Conservation (phyloP, 2,329 filamentous ascomycete genomes). For the Tricladium varicosporioides region DNA sequence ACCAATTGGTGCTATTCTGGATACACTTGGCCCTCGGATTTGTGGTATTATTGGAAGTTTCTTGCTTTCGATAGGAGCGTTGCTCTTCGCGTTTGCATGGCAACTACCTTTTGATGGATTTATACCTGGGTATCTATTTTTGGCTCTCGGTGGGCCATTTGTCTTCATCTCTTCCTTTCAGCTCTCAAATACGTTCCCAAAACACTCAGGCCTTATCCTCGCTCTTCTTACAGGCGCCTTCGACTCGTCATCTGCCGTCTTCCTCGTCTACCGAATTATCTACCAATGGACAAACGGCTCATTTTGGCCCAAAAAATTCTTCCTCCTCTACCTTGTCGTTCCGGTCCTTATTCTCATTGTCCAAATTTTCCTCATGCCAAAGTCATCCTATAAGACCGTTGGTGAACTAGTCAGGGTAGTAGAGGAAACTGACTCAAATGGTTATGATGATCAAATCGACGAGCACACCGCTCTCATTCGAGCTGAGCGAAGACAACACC, state of each 20-base stretch:
- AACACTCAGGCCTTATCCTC: conserved; percentile 73
- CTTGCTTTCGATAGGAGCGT: conserved; percentile 66
- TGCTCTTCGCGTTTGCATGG: conserved; percentile 68
- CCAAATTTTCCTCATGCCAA: conserved; percentile 71
- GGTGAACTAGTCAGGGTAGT: conserved; percentile 77
- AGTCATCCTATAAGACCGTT: conserved; percentile 77
- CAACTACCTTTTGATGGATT: conserved; percentile 71
- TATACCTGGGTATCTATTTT: conserved; percentile 70
- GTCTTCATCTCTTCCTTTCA: conserved; percentile 83
- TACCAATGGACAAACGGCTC: conserved; percentile 57
- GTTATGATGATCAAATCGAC: conserved; percentile 54
- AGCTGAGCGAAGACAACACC: conserved; percentile 48
- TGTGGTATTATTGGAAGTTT: conserved; percentile 70
- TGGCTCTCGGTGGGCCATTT: conserved; percentile 77
- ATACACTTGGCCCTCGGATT: conserved; percentile 75
- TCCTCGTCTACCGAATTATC: conserved; percentile 69
- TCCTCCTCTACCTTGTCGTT: conserved; percentile 68
- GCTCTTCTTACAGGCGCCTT: conserved; percentile 80
- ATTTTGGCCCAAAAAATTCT: conserved; percentile 67
- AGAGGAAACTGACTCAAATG: conserved; percentile 47
- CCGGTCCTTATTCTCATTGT: conserved; percentile 63
- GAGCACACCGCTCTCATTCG: conserved; percentile 40
- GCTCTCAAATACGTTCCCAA: conserved; percentile 79
- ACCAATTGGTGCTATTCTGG: conserved; percentile 80
- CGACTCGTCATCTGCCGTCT: conserved; percentile 77